Evolutionary conservation across 2,329 filamentous ascomycete genomes (phyloP), one percentile per base, ranked within the genome.

Genomic region (Graphium sp.): DNA sequence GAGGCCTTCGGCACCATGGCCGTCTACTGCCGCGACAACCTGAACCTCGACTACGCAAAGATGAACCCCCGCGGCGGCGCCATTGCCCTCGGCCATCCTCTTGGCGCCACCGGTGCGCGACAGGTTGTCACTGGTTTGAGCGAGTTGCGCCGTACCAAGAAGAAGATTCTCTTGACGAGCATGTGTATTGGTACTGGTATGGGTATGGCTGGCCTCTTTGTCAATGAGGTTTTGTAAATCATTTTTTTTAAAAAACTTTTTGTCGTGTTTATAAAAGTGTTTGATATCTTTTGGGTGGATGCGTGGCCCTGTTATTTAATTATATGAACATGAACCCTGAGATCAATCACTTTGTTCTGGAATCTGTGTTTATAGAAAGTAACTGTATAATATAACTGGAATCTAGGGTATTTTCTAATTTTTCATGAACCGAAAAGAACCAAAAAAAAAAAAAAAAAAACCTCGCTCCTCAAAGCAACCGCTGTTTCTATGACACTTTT

Each of bases 1-100:
- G 89, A 98, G 66, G 89, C 89, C 2, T 98, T 98, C 45, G 87
- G 85, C 14, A 89, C 80, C 29, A 95, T 95, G 89, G 85, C 83
- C 2, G 85, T 94, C 18, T 95, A 94, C 67, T 93, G 84, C 56
- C 58, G 79, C 31, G 65, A 83, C 43, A 70, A 60, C 39, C 63
- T 89, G 28, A 69, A 69, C 38, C 58, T 87, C 28, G 74, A 80
- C 46, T 68, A 66, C 52, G 52, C 64, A 43, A 87, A 84, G 69
- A 68, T 89, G 65, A 89, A 89, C 57, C 66, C 75, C 16, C 64
- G 78, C 34, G 81, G 81, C 40, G 81, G 81, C 37, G 81, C 81
- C 38, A 87, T 89, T 46, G 81, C 81, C 4, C 62, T 89, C 0
- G 81, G 81, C 29, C 81, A 89, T 50, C 81, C 81, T 4, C 61